Conservation (phyloP, 371 early-diverging fungal species). For the Mortierella polycephala region DNA sequence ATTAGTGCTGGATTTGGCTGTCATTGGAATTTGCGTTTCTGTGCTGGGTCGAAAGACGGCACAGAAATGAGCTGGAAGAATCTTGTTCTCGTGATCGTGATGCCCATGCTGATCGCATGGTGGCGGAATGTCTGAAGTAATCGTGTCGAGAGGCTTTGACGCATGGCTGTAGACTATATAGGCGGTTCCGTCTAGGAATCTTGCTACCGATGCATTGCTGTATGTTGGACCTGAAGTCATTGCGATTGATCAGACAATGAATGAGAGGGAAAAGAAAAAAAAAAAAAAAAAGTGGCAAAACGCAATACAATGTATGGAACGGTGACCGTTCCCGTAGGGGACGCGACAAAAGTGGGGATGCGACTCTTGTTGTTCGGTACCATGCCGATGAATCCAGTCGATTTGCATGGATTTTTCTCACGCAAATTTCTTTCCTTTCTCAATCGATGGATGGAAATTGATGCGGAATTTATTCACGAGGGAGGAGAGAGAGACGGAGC, state of each 20-base stretch:
- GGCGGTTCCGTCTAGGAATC: conserved; percentile 29
- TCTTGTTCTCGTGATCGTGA: not conserved
- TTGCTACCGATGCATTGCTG: not conserved
- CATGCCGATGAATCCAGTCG: not conserved
- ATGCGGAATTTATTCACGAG: not conserved
- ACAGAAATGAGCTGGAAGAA: conserved; percentile 18
- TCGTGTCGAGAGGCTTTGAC: too few species aligned
- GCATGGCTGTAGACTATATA: conserved; percentile 30
- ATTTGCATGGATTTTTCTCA: not conserved
- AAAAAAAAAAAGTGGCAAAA: conserved; percentile 1
- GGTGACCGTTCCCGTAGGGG: too few species aligned
- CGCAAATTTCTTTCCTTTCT: not conserved
- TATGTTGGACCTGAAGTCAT: too few species aligned
- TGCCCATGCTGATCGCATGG: not conserved
- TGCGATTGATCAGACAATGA: too few species aligned
- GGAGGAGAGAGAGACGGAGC: not conserved
- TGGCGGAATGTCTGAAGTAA: not conserved
- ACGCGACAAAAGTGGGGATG: too few species aligned
- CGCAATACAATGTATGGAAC: not conserved
- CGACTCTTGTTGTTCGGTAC: too few species aligned
- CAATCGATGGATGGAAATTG: too few species aligned
- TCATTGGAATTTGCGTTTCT: not conserved
- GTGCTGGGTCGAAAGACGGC: conserved; percentile 14
- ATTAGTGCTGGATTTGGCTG: not conserved
- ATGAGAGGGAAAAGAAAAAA: not conserved